Percentiles rank a stretch among this genome's conserved stretches.
Evolutionary conservation across 2,329 filamentous ascomycete species (phyloP).

Genomic region (Amylocarpus encephaloides): DNA sequence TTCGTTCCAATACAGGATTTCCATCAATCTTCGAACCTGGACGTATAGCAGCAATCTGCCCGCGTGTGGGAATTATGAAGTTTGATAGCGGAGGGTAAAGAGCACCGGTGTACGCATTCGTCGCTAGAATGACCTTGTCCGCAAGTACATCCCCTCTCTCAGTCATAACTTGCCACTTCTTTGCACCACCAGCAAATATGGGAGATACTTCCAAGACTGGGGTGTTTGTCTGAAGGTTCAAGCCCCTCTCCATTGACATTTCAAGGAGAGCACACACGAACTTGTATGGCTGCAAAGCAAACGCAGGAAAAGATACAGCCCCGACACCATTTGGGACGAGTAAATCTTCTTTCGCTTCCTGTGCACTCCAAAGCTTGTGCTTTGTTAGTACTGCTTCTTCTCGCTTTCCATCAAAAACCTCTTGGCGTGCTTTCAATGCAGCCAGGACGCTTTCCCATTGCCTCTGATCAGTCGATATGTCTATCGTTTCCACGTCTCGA

Average conservation of each 20-base stretch:
- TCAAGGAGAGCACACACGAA: conserved; percentile 18
- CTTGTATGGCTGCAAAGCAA: conserved; percentile 33
- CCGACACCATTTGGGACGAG: conserved; percentile 11
- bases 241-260: conserved; percentile 22
- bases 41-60: conserved; percentile 41
- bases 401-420: conserved; percentile 31
- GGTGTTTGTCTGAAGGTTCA: conserved; percentile 21
- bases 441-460: conserved; percentile 19
- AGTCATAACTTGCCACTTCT: conserved; percentile 32
- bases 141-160: conserved; percentile 40
- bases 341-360: conserved; percentile 34
- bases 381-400: conserved; percentile 35
- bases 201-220: conserved; percentile 19
- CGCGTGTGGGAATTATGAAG: conserved; percentile 41
- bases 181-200: conserved; percentile 14
- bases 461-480: conserved; percentile 32
- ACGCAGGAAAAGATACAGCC: conserved; percentile 27
- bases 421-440: conserved; percentile 35
- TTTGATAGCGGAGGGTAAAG: conserved; percentile 37
- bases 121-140: conserved; percentile 42
- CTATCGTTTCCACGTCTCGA: conserved; percentile 24
- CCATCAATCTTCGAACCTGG: conserved; percentile 25
- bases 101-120: conserved; percentile 44
- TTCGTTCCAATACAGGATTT: conserved; percentile 22
- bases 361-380: conserved; percentile 39